Percentiles rank a stretch among this genome's conserved stretches.
These are phyloP conservation scores for Hansenula anomala DNA, from an alignment of 1,139 yeast genomes.

Conservation along the genomic window DNA sequence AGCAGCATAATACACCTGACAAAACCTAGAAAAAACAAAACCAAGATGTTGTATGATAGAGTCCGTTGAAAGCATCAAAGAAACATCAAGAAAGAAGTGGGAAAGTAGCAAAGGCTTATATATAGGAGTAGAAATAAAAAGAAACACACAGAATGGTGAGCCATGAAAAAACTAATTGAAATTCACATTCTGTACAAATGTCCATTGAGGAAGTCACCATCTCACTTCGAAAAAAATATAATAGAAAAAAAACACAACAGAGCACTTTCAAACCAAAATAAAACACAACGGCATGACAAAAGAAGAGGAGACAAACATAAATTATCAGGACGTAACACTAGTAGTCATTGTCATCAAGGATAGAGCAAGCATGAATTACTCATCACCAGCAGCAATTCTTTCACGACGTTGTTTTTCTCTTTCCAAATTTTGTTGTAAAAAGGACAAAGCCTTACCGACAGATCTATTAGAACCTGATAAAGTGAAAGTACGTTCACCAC, in stretches of 20 bases:
- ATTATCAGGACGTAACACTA: too few relatives aligned
- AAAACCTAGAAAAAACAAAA: too few relatives aligned
- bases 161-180: background rate
- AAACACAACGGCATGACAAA: background rate
- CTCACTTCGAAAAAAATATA: too few relatives aligned
- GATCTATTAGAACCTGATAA: constrained; percentile 61
- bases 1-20: too few relatives aligned
- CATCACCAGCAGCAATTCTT: constrained; percentile 13
- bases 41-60: too few relatives aligned
- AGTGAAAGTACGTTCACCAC: constrained; percentile 67
- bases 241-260: background rate
- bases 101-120: too few relatives aligned
- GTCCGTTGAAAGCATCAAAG: too few relatives aligned
- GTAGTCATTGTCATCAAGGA: too few relatives aligned
- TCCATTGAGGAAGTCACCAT: background rate
- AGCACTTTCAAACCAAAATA: background rate
- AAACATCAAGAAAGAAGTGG: too few relatives aligned
- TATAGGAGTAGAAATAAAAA: too few relatives aligned
- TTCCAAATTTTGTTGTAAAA: constrained; percentile 71
- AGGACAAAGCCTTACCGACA: constrained; percentile 63
- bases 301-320: background rate
- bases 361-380: background rate
- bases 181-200: background rate
- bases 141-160: background rate
- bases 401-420: constrained; percentile 70